These are phyloP conservation scores for Tolypocladium nubicola DNA, from an alignment of 2,329 filamentous ascomycete species.

Conservation along the genomic window DNA sequence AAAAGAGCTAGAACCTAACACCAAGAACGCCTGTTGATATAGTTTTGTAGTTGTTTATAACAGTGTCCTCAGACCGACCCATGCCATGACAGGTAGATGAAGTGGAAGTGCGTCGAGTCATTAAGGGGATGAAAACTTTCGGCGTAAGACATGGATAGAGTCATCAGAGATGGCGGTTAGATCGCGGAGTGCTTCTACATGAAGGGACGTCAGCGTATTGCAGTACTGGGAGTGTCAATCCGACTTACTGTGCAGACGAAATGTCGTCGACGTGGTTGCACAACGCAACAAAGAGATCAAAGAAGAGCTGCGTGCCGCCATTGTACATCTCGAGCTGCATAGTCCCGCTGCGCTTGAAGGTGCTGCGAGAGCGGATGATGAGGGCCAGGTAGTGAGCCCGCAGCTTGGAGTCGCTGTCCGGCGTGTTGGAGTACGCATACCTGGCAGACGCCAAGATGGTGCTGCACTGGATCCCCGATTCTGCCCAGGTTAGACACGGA, in stretches of 20 bases:
- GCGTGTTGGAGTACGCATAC: constrained; percentile 81
- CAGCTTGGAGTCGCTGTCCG: constrained; percentile 82
- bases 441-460: constrained; percentile 82
- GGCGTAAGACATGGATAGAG: background rate
- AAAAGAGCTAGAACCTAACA: constrained; percentile 4
- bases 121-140: constrained; percentile 6
- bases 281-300: constrained; percentile 86
- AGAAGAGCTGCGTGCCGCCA: constrained; percentile 75
- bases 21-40: constrained; percentile 1
- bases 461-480: constrained; percentile 71
- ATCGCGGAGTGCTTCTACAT: constrained; percentile 31
- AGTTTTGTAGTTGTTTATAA: background rate
- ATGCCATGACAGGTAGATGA: background rate
- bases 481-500: constrained; percentile 17
- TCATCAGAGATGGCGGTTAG: constrained; percentile 30
- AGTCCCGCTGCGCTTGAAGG: constrained; percentile 86
- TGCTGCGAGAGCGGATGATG: constrained; percentile 78
- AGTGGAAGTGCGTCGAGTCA: constrained; percentile 7
- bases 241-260: constrained; percentile 42
- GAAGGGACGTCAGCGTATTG: background rate
- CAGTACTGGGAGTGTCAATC: background rate
- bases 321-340: constrained; percentile 94
- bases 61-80: background rate
- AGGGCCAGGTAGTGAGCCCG: constrained; percentile 85
- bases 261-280: constrained; percentile 80